Evolutionary conservation across 352 stramenopile genomes (phyloP).

Genomic region (Phytophthora pini): DNA sequence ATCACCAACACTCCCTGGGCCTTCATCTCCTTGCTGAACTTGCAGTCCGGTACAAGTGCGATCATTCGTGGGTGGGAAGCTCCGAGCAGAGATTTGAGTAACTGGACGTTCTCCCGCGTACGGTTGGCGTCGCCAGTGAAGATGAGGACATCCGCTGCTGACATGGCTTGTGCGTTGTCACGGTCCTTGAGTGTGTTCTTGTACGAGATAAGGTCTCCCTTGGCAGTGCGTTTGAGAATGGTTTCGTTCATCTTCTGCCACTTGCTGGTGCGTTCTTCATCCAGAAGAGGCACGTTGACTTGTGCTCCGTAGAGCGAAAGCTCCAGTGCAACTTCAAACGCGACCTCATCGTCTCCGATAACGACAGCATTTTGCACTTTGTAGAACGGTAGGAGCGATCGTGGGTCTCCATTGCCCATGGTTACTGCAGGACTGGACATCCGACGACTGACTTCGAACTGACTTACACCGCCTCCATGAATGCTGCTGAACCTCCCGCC

Average conservation of each 20-base stretch:
- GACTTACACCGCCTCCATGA: constrained; percentile 4
- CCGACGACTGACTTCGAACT: constrained; percentile 23
- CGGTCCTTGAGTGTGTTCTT: constrained; percentile 69
- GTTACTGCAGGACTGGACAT: constrained; percentile 17
- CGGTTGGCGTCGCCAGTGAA: constrained; percentile 63
- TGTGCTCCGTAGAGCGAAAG: constrained; percentile 69
- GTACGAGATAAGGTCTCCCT: constrained; percentile 72
- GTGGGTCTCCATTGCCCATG: constrained; percentile 48
- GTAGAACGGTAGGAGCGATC: constrained; percentile 47
- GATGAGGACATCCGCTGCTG: constrained; percentile 60
- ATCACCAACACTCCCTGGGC: constrained; percentile 48
- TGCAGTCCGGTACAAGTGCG: constrained; percentile 56
- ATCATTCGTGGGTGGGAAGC: constrained; percentile 62
- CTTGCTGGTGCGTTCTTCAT: constrained; percentile 63
- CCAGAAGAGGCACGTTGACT: constrained; percentile 66
- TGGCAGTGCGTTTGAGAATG: constrained; percentile 55
- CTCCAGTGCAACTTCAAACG: constrained; percentile 68
- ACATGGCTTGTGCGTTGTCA: constrained; percentile 45
- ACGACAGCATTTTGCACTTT: constrained; percentile 62
- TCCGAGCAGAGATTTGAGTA: constrained; percentile 51
- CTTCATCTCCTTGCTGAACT: constrained; percentile 55
- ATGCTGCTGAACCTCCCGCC: constrained; percentile 7
- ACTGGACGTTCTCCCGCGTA: constrained; percentile 58
- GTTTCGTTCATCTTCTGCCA: constrained; percentile 71
- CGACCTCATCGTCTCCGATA: constrained; percentile 68